Conservation (phyloP, 1,139 yeast species). For the Hyphopichia khmerensis region DNA sequence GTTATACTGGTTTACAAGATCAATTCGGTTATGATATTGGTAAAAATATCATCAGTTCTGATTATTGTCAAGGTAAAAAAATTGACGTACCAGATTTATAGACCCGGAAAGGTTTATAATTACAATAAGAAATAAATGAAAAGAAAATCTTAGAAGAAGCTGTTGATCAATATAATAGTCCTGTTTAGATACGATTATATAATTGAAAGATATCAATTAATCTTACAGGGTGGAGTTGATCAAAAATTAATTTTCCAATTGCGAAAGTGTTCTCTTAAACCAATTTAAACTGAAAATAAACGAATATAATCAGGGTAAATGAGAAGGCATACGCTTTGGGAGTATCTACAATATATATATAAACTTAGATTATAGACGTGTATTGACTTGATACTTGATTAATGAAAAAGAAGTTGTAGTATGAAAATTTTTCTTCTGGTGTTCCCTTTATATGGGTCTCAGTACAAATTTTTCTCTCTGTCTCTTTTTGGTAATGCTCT, state of each 20-base stretch:
- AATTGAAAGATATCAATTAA: not conserved
- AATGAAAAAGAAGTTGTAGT: too few species aligned
- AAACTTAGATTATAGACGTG: not conserved
- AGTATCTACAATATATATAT: not conserved
- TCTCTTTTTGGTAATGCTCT: too few species aligned
- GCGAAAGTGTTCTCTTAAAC: conserved; percentile 50
- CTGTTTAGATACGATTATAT: conserved; percentile 26
- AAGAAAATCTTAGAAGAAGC: too few species aligned
- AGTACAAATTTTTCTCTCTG: too few species aligned
- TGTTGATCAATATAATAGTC: conserved; percentile 47
- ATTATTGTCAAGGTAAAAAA: conserved; percentile 17
- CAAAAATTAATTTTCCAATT: conserved; percentile 35
- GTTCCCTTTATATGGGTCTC: too few species aligned
- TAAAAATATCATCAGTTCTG: conserved; percentile 13
- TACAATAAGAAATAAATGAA: too few species aligned
- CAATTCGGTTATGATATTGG: conserved; percentile 24
- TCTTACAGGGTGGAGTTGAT: conserved; percentile 52
- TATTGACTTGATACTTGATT: too few species aligned
- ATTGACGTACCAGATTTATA: conserved; percentile 10
- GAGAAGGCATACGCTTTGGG: conserved; percentile 52
- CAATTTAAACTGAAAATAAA: conserved; percentile 52
- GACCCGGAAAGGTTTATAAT: not conserved
- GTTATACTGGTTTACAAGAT: conserved; percentile 19
- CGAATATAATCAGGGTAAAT: conserved; percentile 53
- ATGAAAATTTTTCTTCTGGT: too few species aligned